Evolutionary conservation across 2,329 filamentous ascomycete species (phyloP), one percentile per base, ranked within the genome.

Genomic region (Sporothrix sp.): DNA sequence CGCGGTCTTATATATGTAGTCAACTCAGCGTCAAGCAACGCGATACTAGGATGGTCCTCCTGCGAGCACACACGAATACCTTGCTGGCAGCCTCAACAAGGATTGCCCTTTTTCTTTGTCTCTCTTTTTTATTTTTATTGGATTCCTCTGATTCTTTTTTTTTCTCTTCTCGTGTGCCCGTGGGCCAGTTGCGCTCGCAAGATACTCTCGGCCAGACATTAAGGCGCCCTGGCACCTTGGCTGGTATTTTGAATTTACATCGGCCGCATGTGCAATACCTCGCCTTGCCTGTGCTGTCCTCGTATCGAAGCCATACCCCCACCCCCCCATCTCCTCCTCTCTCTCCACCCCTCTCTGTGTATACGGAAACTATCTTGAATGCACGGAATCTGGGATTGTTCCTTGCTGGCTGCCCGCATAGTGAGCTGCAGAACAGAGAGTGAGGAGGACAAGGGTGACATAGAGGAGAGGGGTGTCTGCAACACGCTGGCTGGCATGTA

Each of bases 1-100:
- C 30, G 23, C 46, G 28, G 46, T 44, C 51, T 52, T 59, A 58
- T 60, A 60, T 54, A 56, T 53, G 25, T 44, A 40, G 50, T 44
- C 39, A n/a, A 37, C 50, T 51, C 45, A 50, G 45, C 28, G 11
- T 27, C 20, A 18, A 38, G 43, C n/a, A 45, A 38, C 33, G 21
- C 33, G n/a, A 45, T 33, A 45, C 39, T 45, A n/a, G 25, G 10
- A 21, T 18, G 35, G 27, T 14, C 16, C 32, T 7, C 32, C 28
- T 23, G 25, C n/a, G n/a, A n/a, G n/a, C n/a, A n/a, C n/a, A n/a
- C n/a, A n/a, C n/a, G n/a, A n/a, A n/a, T n/a, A n/a, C n/a, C n/a
- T n/a, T n/a, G n/a, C n/a, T n/a, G n/a, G n/a, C n/a, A n/a, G n/a
- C n/a, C 46, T 46, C 32, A 49, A 18, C 27, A 42, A 42, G 38